These are phyloP conservation scores for Cornus suecica DNA, from an alignment of 148 eudicot genomes.

Conservation along the genomic window DNA sequence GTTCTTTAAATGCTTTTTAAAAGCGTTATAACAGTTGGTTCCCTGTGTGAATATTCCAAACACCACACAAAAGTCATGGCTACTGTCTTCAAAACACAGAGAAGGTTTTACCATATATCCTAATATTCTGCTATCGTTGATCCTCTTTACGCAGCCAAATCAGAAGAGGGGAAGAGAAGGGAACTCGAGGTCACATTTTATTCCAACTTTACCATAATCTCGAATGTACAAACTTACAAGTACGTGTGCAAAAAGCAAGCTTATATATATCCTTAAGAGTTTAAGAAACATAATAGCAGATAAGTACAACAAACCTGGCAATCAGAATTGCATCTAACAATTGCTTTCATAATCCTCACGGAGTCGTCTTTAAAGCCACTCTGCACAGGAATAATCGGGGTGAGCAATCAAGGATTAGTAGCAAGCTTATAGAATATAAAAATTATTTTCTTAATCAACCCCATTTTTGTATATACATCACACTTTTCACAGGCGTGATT, in stretches of 20 bases:
- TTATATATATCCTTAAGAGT: neutral
- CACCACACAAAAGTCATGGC: neutral
- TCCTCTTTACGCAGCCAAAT: neutral
- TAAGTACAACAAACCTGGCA: constrained; percentile 51
- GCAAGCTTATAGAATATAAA: neutral
- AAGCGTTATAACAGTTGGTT: too few relatives aligned
- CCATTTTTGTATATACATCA: neutral
- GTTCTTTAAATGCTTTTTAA: too few relatives aligned
- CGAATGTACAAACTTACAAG: neutral
- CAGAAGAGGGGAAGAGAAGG: neutral
- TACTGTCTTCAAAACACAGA: neutral
- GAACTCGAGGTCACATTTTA: neutral
- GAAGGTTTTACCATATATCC: neutral
- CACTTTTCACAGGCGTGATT: neutral
- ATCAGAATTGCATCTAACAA: constrained; percentile 31
- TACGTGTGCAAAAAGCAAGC: neutral
- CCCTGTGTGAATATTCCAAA: too few relatives aligned
- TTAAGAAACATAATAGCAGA: neutral
- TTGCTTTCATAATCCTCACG: constrained; percentile 38
- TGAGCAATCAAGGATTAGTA: neutral
- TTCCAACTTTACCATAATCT: neutral
- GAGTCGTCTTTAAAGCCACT: constrained; percentile 61
- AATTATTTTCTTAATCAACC: neutral
- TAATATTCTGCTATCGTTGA: neutral
- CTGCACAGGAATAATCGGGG: constrained; percentile 24